Percentiles rank a stretch among this genome's conserved stretches.
Conservation (phyloP, 2,329 filamentous ascomycete genomes). For the Cladosporium cucumerinum region DNA sequence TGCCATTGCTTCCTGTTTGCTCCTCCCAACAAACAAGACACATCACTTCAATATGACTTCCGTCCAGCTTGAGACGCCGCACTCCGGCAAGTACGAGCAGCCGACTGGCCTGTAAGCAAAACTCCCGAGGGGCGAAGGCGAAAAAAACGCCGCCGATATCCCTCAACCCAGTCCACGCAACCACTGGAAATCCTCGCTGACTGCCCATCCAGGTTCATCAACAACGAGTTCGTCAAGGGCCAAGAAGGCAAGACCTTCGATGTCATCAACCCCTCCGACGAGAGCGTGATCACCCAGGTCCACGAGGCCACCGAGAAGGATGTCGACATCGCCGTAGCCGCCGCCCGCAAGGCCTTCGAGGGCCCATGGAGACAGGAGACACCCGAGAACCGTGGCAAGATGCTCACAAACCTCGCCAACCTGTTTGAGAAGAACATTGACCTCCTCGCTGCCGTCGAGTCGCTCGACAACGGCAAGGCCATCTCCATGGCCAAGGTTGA, state of each 20-base stretch:
- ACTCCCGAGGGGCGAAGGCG: slow-evolving; percentile 56
- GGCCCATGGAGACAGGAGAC: slow-evolving; percentile 53
- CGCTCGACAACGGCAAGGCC: slow-evolving; percentile 42
- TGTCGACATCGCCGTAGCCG: slow-evolving; percentile 67
- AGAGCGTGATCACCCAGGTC: slow-evolving; percentile 50
- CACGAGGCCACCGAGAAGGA: slow-evolving; percentile 65
- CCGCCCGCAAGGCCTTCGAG: slow-evolving; percentile 66
- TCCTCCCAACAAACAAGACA: slow-evolving; percentile 9
- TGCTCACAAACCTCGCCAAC: slow-evolving; percentile 46
- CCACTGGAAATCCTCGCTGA: slow-evolving; percentile 64
- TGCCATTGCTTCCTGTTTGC: slow-evolving; percentile 7
- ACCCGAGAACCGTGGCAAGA: slow-evolving; percentile 40
- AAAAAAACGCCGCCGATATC: slow-evolving; percentile 9
- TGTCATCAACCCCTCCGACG: slow-evolving; percentile 32
- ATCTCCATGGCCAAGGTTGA: slow-evolving; percentile 75
- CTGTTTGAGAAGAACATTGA: slow-evolving; percentile 41
- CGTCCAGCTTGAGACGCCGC: slow-evolving; percentile 64
- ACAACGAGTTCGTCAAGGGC: slow-evolving; percentile 80
- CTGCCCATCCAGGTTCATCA: slow-evolving; percentile 79
- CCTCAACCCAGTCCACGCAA: background rate
- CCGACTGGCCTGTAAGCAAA: slow-evolving; percentile 52
- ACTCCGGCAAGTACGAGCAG: slow-evolving; percentile 57
- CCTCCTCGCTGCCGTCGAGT: slow-evolving; percentile 47
- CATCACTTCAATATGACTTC: slow-evolving; percentile 36
- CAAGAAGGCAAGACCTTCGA: slow-evolving; percentile 56